Conservation (phyloP, 805 yeast species). For the Suhomyces pyralidae region DNA sequence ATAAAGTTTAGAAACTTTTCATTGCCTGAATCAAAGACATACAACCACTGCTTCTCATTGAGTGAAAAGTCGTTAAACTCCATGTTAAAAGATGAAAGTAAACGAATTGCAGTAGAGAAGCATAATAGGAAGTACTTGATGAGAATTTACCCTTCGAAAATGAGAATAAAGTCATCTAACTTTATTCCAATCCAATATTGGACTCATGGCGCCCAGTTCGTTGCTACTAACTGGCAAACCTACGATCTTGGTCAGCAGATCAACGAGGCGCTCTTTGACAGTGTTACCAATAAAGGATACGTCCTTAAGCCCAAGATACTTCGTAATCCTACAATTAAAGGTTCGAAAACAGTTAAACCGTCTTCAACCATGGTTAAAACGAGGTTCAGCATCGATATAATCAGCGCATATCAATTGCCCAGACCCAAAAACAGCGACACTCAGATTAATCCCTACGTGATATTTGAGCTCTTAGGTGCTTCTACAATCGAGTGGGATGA, state of each 20-base stretch:
- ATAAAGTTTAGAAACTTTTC: slow-evolving; percentile 77
- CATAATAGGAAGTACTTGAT: slow-evolving; percentile 75
- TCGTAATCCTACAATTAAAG: slow-evolving; percentile 31
- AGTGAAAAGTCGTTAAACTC: slow-evolving; percentile 67
- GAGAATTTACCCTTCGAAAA: slow-evolving; percentile 85
- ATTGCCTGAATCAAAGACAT: slow-evolving; percentile 76
- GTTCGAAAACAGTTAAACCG: slow-evolving; percentile 9
- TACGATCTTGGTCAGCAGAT: slow-evolving; percentile 86
- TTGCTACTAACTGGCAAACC: slow-evolving; percentile 96
- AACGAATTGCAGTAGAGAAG: slow-evolving; percentile 55
- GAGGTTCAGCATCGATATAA: slow-evolving; percentile 35
- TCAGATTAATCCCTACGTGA: slow-evolving; percentile 58
- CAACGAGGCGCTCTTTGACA: slow-evolving; percentile 76
- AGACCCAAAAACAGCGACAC: slow-evolving; percentile 53
- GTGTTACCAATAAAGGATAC: slow-evolving; percentile 65
- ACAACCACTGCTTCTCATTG: slow-evolving; percentile 82
- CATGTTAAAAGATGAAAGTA: slow-evolving; percentile 61
- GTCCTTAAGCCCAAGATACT: slow-evolving; percentile 65
- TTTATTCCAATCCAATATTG: slow-evolving; percentile 79
- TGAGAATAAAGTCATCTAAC: slow-evolving; percentile 74
- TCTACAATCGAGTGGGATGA: slow-evolving; percentile 21
- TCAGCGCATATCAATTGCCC: slow-evolving; percentile 87
- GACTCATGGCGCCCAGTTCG: slow-evolving; percentile 89
- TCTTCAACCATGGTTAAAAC: not conserved
- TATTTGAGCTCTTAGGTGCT: slow-evolving; percentile 57